Conservation (phyloP, 2,329 filamentous ascomycete species). For the Scopulariopsis brevicaulis region DNA sequence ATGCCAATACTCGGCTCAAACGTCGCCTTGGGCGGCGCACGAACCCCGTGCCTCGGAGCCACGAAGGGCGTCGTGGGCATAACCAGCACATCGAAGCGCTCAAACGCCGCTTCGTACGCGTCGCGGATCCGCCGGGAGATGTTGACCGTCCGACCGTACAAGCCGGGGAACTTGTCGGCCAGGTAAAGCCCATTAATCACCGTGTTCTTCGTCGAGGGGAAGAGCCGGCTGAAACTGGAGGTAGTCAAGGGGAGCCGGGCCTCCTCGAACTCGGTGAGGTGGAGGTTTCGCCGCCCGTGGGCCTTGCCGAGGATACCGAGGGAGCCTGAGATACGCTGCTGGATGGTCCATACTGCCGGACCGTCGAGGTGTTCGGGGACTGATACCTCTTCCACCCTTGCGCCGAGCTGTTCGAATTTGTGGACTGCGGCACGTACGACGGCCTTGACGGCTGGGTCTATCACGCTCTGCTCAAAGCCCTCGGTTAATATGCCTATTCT, state of each 20-base stretch:
- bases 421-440: constrained; percentile 28
- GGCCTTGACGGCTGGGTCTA: constrained; percentile 25
- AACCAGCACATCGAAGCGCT: constrained; percentile 29
- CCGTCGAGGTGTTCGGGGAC: constrained; percentile 35
- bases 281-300: constrained; percentile 32
- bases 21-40: constrained; percentile 27
- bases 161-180: constrained; percentile 26
- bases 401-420: constrained; percentile 31
- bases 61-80: constrained; percentile 37
- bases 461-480: constrained; percentile 25
- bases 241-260: constrained; percentile 32
- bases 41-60: constrained; percentile 26
- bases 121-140: constrained; percentile 32
- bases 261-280: constrained; percentile 36
- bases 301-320: constrained; percentile 29
- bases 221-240: constrained; percentile 36
- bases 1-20: constrained; percentile 40
- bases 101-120: constrained; percentile 28
- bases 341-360: constrained; percentile 36
- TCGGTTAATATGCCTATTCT: constrained; percentile 31
- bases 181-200: constrained; percentile 39
- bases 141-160: constrained; percentile 38
- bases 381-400: constrained; percentile 35
- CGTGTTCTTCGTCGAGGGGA: constrained; percentile 41
- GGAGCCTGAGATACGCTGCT: constrained; percentile 30